A percentile compares a stretch with the other conserved stretches of the same genome.
phyloP scores from a whole-genome alignment of 139 green algal species.

The Deuterostichococcus epilithicus region DNA sequence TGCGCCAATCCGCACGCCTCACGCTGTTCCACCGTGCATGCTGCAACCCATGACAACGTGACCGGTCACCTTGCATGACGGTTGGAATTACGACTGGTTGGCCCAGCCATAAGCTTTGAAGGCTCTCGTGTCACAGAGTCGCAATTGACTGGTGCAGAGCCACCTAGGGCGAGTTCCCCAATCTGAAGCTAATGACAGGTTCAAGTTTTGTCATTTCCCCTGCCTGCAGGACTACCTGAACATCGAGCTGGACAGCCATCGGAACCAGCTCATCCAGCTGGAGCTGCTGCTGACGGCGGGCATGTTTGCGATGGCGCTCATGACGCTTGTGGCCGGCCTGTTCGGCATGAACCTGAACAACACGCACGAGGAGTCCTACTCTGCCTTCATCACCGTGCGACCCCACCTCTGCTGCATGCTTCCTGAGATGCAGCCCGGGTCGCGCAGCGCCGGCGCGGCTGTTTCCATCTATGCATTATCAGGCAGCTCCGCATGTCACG shows the following conservation, averaged over 20 bases:
- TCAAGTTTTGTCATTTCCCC: background rate
- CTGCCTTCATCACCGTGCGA: conserved; percentile 34
- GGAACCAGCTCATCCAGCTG: conserved; percentile 81
- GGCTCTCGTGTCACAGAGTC: too few species aligned
- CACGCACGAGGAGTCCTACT: conserved; percentile 24
- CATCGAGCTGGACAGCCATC: conserved; percentile 88
- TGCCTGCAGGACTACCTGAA: conserved; percentile 83
- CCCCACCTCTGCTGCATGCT: background rate
- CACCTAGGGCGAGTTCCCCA: too few species aligned
- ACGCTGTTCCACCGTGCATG: too few species aligned
- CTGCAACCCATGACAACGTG: background rate
- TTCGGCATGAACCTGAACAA: conserved; percentile 95
- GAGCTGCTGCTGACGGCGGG: conserved; percentile 83
- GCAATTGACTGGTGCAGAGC: too few species aligned
- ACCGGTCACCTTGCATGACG: background rate
- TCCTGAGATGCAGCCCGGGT: background rate
- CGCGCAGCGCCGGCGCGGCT: background rate
- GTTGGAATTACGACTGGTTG: background rate
- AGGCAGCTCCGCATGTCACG: background rate
- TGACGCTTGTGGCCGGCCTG: conserved; percentile 68
- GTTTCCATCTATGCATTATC: too few species aligned
- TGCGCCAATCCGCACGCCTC: too few species aligned
- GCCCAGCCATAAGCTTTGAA: background rate
- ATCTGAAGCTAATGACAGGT: background rate
- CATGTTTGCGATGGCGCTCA: conserved; percentile 68